These are phyloP conservation scores for Blumeria hordei DNA, from an alignment of 2,329 filamentous ascomycete genomes.

Conservation along the genomic window DNA sequence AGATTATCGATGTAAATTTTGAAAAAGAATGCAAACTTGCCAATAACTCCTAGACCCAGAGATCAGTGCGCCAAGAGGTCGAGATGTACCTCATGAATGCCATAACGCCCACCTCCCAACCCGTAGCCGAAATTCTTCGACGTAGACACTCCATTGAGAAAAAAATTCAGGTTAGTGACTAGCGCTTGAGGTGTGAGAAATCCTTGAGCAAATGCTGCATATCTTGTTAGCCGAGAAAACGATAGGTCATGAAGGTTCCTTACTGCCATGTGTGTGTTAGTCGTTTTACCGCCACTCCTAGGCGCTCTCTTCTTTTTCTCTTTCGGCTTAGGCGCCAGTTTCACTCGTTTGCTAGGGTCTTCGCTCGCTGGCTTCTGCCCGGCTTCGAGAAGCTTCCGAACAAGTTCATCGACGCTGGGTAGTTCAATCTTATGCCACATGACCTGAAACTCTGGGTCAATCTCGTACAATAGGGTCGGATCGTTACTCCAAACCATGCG, in stretches of 20 bases:
- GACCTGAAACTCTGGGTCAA: conserved; percentile 61
- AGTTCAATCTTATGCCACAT: conserved; percentile 68
- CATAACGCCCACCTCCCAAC: no score
- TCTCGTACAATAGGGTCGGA: conserved; percentile 44
- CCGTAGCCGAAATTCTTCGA: no score
- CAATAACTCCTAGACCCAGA: no score
- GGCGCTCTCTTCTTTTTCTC: conserved; percentile 16
- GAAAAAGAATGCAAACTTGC: no score
- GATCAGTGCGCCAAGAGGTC: no score
- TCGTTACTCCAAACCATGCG: conserved; percentile 80
- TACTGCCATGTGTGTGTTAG: conserved; percentile 16
- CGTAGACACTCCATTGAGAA: no score
- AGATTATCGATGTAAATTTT: no score
- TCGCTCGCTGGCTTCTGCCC: conserved; percentile 17
- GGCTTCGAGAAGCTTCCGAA: conserved; percentile 17
- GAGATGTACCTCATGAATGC: no score
- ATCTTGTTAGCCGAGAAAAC: not conserved
- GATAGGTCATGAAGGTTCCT: conserved; percentile 3
- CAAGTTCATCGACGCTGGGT: conserved; percentile 25
- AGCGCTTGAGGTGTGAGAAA: conserved; percentile 12
- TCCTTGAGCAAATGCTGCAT: conserved; percentile 9
- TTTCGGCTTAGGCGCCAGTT: conserved; percentile 15
- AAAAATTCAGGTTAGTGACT: not conserved
- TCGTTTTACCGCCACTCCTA: conserved; percentile 15
- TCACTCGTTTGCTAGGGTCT: conserved; percentile 16